phyloP scores from a whole-genome alignment of 1,284 basidiomycete genomes.

The Albatrellus sp. region DNA sequence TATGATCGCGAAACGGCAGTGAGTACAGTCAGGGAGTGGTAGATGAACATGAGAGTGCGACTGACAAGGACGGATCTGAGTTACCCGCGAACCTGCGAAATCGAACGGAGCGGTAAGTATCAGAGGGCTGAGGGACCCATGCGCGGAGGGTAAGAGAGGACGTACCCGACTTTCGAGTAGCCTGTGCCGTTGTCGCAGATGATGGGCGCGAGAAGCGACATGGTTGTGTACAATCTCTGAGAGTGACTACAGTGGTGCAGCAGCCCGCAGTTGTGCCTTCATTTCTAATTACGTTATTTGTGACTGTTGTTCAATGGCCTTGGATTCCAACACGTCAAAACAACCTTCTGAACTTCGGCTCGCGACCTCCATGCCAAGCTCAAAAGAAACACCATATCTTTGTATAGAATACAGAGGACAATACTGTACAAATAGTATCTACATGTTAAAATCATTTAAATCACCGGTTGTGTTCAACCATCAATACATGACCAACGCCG shows the following conservation, averaged over 20 bases:
- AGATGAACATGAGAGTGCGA: constrained; percentile 12
- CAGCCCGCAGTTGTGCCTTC: neutral
- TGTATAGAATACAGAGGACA: too few species aligned
- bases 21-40: neutral
- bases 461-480: too few species aligned
- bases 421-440: too few species aligned
- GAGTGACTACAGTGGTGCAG: neutral
- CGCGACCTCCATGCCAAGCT: too few species aligned
- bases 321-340: neutral
- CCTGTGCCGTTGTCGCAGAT: constrained; percentile 98
- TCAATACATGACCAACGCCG: too few species aligned
- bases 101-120: constrained; percentile 1
- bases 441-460: too few species aligned
- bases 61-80: constrained; percentile 94
- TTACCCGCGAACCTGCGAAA: constrained; percentile 85
- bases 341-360: too few species aligned
- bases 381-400: too few species aligned
- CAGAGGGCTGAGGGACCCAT: too few species aligned
- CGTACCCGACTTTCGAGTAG: constrained; percentile 93
- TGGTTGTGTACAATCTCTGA: constrained; percentile 27
- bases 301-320: neutral
- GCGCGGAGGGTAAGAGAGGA: neutral
- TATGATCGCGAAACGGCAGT: neutral
- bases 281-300: constrained; percentile 2
- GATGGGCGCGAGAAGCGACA: constrained; percentile 79